These are phyloP conservation scores for Globisporangium perplexum DNA, from an alignment of 352 stramenopile genomes.

Conservation along the genomic window DNA sequence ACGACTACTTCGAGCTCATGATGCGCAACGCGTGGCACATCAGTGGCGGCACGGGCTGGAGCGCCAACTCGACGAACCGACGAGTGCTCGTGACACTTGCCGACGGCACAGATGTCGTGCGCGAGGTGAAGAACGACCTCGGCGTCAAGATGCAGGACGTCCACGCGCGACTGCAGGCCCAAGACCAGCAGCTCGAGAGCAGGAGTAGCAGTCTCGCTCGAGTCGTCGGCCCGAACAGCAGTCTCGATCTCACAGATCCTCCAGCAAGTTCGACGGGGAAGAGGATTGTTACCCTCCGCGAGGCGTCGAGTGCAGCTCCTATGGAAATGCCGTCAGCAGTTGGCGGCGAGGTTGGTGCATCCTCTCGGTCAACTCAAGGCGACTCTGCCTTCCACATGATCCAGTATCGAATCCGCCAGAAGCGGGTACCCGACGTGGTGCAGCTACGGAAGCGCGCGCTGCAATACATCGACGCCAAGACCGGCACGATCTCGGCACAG, in stretches of 20 bases:
- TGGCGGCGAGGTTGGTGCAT: background rate
- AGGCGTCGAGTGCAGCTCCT: slow-evolving; percentile 30
- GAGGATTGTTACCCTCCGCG: slow-evolving; percentile 56
- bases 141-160: slow-evolving; percentile 29
- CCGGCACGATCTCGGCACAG: slow-evolving; percentile 31
- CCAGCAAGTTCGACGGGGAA: slow-evolving; percentile 10
- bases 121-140: slow-evolving; percentile 35
- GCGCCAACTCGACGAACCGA: slow-evolving; percentile 52
- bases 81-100: slow-evolving; percentile 58
- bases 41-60: slow-evolving; percentile 37
- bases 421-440: slow-evolving; percentile 35
- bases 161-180: slow-evolving; percentile 24
- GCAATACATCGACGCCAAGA: slow-evolving; percentile 54
- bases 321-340: slow-evolving; percentile 16
- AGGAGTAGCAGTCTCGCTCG: slow-evolving; percentile 2
- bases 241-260: slow-evolving; percentile 12
- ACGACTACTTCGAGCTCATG: slow-evolving; percentile 91
- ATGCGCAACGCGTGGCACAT: slow-evolving; percentile 83
- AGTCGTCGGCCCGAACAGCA: slow-evolving; percentile 1
- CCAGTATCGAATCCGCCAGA: slow-evolving; percentile 39
- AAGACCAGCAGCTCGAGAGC: slow-evolving; percentile 17
- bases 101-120: slow-evolving; percentile 42
- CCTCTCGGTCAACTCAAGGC: slow-evolving; percentile 12
- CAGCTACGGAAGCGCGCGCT: slow-evolving; percentile 36
- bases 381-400: slow-evolving; percentile 41